A percentile compares a stretch with the other conserved stretches of the same genome.
Conservation (phyloP, 495 filamentous ascomycete genomes). For the Podospora bellae-mahoneyi region DNA sequence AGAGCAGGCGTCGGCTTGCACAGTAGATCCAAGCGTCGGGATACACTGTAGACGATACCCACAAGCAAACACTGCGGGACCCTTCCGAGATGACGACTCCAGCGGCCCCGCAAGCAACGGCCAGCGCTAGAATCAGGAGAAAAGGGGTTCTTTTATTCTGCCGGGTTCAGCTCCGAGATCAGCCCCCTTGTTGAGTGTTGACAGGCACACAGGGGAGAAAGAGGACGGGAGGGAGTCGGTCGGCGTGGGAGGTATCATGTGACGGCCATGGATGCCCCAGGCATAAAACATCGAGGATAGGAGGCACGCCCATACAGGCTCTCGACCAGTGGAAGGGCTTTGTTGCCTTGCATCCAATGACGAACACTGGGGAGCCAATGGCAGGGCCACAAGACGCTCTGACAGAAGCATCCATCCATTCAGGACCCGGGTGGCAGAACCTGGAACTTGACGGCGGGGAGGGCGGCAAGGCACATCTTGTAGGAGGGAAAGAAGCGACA, state of each 20-base stretch:
- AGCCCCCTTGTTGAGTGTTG: not conserved
- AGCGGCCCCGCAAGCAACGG: slow-evolving; percentile 9
- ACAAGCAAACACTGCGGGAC: slow-evolving; percentile 1
- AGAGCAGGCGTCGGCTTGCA: not conserved
- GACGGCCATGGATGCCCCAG: too few species aligned
- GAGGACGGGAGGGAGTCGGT: not conserved
- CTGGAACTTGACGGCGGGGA: not conserved
- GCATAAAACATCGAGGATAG: not conserved
- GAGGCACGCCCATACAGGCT: not conserved
- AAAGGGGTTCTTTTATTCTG: not conserved
- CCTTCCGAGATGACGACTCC: slow-evolving; percentile 12
- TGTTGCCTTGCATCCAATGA: not conserved
- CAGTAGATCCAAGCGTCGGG: slow-evolving; percentile 5
- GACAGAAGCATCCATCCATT: not conserved
- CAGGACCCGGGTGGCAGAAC: not conserved
- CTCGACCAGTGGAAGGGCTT: not conserved
- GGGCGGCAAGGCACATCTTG: not conserved
- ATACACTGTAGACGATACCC: slow-evolving; percentile 7
- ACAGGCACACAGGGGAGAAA: not conserved
- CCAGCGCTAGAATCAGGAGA: slow-evolving; percentile 5
- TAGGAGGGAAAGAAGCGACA: not conserved
- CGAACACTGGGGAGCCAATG: not conserved
- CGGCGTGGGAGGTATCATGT: not conserved
- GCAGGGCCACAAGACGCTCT: not conserved
- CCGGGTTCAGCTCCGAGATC: not conserved